These are phyloP conservation scores for Globisporangium nagaii DNA, from an alignment of 352 stramenopile species.

Conservation along the genomic window DNA sequence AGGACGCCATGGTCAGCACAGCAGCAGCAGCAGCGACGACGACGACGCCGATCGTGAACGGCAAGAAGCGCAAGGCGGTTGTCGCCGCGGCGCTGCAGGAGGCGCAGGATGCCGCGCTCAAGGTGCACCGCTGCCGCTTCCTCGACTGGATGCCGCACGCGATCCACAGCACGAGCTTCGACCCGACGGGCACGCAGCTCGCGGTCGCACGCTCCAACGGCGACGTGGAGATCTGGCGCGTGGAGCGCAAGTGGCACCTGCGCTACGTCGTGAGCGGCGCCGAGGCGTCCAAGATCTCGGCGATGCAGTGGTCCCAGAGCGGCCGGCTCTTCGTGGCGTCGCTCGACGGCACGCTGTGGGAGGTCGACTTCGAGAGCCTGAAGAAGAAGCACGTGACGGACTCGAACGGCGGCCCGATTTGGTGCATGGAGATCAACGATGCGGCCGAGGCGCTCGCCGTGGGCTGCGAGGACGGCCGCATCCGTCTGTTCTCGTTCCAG, in stretches of 20 bases:
- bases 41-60: not conserved
- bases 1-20: no score
- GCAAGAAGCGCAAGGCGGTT: conserved; percentile 56
- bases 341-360: conserved; percentile 72
- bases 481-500: conserved; percentile 83
- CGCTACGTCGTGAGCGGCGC: conserved; percentile 66
- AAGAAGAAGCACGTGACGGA: conserved; percentile 77
- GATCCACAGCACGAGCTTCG: conserved; percentile 62
- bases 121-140: conserved; percentile 81
- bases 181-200: conserved; percentile 41
- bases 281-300: conserved; percentile 55
- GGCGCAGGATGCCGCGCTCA: conserved; percentile 23
- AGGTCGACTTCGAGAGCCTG: conserved; percentile 71
- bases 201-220: conserved; percentile 75
- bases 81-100: not conserved
- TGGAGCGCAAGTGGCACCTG: conserved; percentile 64
- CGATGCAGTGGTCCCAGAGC: conserved; percentile 49
- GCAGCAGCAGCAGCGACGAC: not conserved
- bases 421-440: conserved; percentile 80
- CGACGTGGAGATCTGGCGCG: conserved; percentile 77
- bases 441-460: conserved; percentile 60
- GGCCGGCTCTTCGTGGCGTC: conserved; percentile 64
- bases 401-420: conserved; percentile 85
- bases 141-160: conserved; percentile 80
- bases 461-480: conserved; percentile 87